Conservation (phyloP, 2,329 filamentous ascomycete genomes). For the Leptographium wingfieldii region DNA sequence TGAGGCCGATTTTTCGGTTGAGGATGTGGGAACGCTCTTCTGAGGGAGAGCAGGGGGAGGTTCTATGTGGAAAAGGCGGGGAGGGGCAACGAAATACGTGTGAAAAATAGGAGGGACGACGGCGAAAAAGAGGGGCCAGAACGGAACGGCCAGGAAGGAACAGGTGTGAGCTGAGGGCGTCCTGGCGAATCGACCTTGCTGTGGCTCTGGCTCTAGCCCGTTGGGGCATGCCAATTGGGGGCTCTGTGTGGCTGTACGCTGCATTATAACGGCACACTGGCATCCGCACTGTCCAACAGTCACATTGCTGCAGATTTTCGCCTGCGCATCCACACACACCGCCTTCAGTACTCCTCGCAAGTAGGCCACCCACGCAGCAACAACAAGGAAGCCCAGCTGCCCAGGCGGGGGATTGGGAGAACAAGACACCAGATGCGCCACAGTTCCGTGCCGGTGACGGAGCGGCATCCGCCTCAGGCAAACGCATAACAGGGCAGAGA, state of each 20-base stretch:
- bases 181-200: background rate
- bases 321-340: too few species aligned
- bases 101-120: background rate
- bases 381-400: too few species aligned
- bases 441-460: too few species aligned
- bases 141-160: slow-evolving; percentile 1
- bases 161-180: slow-evolving; percentile 2
- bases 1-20: slow-evolving; percentile 10
- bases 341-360: too few species aligned
- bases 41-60: background rate
- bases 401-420: too few species aligned
- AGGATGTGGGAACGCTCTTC: slow-evolving; percentile 4
- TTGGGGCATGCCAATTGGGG: background rate
- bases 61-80: background rate
- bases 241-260: background rate
- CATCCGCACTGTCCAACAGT: too few species aligned
- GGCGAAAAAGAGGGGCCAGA: slow-evolving; percentile 2
- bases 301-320: too few species aligned
- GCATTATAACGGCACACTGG: too few species aligned
- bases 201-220: background rate
- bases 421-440: too few species aligned
- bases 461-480: too few species aligned
- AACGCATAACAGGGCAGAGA: too few species aligned
- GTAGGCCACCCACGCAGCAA: too few species aligned
- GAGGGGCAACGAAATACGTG: background rate